Evolutionary conservation across 1,284 basidiomycete species (phyloP).

Genomic region (Ustanciosporium gigantosporum): DNA sequence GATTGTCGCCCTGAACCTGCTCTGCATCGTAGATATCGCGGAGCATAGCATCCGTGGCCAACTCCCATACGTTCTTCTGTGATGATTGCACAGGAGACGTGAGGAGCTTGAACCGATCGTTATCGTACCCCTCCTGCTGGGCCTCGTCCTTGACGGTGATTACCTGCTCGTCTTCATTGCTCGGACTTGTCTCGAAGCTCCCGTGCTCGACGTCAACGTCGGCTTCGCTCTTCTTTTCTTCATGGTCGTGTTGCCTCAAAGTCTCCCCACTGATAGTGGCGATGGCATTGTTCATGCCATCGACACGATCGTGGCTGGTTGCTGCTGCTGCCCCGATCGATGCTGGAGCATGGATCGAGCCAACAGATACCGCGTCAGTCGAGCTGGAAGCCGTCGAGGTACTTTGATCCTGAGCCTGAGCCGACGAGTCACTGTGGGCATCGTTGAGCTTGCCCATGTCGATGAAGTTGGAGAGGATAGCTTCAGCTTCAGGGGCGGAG

Average conservation of each 20-base stretch:
- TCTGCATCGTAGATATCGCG: conserved; percentile 19
- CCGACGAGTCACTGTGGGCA: conserved; percentile 31
- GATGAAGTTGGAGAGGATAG: conserved; percentile 43
- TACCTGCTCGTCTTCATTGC: neutral
- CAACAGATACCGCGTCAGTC: conserved; percentile 35
- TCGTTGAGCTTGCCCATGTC: conserved; percentile 27
- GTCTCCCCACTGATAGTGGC: neutral
- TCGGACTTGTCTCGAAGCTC: neutral
- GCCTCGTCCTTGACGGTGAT: too few relatives aligned
- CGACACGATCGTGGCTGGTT: conserved; percentile 25
- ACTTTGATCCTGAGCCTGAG: conserved; percentile 37
- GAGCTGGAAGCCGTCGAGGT: conserved; percentile 31
- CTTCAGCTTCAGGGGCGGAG: conserved; percentile 42
- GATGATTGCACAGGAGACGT: conserved; percentile 23
- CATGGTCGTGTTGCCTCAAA: too few relatives aligned
- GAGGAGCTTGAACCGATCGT: conserved; percentile 23
- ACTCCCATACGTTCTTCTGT: conserved; percentile 30
- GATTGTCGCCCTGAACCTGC: neutral
- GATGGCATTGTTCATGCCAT: conserved; percentile 24
- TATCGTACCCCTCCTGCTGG: conserved; percentile 10
- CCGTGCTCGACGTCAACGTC: too few relatives aligned
- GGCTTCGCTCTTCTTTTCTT: too few relatives aligned
- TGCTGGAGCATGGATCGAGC: conserved; percentile 19
- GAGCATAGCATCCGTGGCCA: conserved; percentile 37
- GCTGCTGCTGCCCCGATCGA: conserved; percentile 23